Evolutionary conservation across 768 basidiomycete genomes (phyloP).

Genomic region (Dacryopinax primogenitus): DNA sequence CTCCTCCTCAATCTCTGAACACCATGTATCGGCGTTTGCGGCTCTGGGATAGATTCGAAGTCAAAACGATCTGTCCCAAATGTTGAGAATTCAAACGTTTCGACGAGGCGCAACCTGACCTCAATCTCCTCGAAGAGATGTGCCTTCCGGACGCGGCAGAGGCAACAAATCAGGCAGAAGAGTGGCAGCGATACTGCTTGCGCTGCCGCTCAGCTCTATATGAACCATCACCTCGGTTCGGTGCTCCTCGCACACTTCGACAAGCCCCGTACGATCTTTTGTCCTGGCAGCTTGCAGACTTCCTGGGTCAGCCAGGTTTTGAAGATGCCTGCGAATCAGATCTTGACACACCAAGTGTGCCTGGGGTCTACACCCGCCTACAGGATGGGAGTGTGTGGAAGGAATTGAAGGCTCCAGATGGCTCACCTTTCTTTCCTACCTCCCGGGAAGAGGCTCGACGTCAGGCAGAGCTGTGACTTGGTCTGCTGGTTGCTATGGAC

Average conservation of each 20-base stretch:
- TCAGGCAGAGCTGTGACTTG: constrained; percentile 7
- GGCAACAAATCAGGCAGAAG: too few species aligned
- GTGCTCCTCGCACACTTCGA: too few species aligned
- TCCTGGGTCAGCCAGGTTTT: constrained; percentile 16
- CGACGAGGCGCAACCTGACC: not conserved
- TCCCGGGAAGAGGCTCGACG: not conserved
- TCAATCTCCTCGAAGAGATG: too few species aligned
- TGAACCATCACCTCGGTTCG: too few species aligned
- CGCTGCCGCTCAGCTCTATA: too few species aligned
- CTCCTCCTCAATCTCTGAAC: not conserved
- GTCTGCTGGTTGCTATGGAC: not conserved
- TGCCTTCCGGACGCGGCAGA: too few species aligned
- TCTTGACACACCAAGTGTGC: not conserved
- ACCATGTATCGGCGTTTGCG: not conserved
- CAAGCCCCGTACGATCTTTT: not conserved
- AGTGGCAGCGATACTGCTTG: too few species aligned
- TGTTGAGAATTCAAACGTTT: not conserved
- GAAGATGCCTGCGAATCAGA: constrained; percentile 21
- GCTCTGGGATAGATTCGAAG: not conserved
- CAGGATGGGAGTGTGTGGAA: constrained; percentile 24
- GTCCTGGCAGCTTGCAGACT: not conserved
- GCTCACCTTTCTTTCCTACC: not conserved
- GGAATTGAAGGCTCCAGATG: constrained; percentile 16
- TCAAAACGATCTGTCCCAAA: not conserved
- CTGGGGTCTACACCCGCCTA: constrained; percentile 21